Base-by-base conservation (phyloP, 768 basidiomycete genomes). In the Termitomyces bulborhizus region DNA sequence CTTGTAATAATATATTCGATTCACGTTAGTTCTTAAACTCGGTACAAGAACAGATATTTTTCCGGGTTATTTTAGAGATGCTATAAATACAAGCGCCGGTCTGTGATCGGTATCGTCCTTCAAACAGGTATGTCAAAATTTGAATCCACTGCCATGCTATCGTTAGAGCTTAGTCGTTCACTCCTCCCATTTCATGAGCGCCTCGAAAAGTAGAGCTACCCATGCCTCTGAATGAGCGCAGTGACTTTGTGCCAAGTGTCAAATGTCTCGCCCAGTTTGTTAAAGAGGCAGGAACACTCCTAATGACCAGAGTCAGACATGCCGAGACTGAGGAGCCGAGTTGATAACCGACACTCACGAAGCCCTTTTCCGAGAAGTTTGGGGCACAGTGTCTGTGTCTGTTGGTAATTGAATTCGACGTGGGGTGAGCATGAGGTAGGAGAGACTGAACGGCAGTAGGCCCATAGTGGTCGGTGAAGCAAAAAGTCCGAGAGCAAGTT, bases 361-460 rank as follows among this genome's bases (percentile, higher is more conserved):
- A 32, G 39, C 56, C 39, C 62, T 60, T 53, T 56, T 53, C 55
- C 55, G 59, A 29, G 56, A 13, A 26, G 58, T 9, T 37, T 44
- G 49, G 24, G 51, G 15, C 1, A 58, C 51, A 48, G 43, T 15
- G 26, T 62, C 75, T 31, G 43, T 15, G 26, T 62, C 75, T 31
- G 75, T 74, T 12, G 81, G 81, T 50, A 83, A 69, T 59, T 76
- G 78, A 53, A 83, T 74, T 53, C 72, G 73, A 58, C 70, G 72
- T 42, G 81, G 81, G 24, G 80, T 78, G 63, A 80, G 72, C 66
- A 82, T 68, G 59, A 83, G 71, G 64, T 82, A 73, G 40, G 81
- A 80, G 16, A 81, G 57, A 57, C 74, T 76, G 72, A 81, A 71
- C n/a, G 72, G 72, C 31, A 74, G 47, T 53, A 69, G 64, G 50